These are phyloP conservation scores for Mucor sp. DNA, from an alignment of 371 early-diverging fungal genomes.

Conservation along the genomic window DNA sequence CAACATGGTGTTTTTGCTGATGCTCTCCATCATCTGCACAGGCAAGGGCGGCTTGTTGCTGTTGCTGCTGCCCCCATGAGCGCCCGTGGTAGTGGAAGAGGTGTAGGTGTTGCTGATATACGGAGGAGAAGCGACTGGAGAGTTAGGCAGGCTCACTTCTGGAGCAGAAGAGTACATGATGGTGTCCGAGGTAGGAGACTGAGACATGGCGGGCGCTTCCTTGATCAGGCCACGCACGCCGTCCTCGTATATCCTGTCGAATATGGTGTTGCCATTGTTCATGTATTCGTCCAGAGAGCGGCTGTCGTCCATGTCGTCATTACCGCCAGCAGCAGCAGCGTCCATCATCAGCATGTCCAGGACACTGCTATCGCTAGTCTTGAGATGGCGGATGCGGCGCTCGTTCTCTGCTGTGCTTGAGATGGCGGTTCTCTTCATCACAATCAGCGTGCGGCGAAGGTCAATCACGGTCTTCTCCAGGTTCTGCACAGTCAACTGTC, in stretches of 20 bases:
- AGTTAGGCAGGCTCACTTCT: conserved; percentile 17
- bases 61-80: neutral
- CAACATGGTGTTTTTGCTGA: neutral
- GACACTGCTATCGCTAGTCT: conserved; percentile 17
- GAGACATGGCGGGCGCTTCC: conserved; percentile 15
- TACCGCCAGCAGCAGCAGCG: no score
- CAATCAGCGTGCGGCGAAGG: conserved; percentile 69
- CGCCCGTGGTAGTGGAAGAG: neutral
- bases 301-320: conserved; percentile 22
- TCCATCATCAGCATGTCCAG: neutral
- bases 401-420: conserved; percentile 75
- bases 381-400: conserved; percentile 66
- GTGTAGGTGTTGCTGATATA: neutral
- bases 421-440: conserved; percentile 78
- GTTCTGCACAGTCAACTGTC: conserved; percentile 57
- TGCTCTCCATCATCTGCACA: conserved; percentile 1
- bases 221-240: conserved; percentile 49
- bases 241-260: conserved; percentile 61
- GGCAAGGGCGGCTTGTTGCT: neutral
- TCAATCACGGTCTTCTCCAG: conserved; percentile 75
- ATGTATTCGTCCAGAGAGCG: conserved; percentile 44
- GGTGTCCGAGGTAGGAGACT: neutral
- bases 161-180: neutral
- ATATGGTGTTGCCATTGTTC: conserved; percentile 51
- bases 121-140: conserved; percentile 22